Evolutionary conservation across 148 eudicot species (phyloP), one percentile per base, ranked within the genome.

Genomic region (Diospyros lotus): DNA sequence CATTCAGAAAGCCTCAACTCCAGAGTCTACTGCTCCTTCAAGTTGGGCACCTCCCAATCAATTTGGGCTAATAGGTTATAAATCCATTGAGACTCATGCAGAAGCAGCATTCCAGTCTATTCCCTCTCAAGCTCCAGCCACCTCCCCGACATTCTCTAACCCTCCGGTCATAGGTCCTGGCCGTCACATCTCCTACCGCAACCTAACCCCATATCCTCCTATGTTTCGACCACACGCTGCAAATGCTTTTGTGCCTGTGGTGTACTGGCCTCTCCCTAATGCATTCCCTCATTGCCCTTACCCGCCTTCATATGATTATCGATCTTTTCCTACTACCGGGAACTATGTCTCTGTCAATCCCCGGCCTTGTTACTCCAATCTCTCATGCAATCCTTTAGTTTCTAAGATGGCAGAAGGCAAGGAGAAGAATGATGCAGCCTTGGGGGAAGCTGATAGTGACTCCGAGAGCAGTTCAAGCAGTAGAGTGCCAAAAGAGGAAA

Each of bases 201-300:
- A 67, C 50, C 82, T 74, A 52, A 15, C 79, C 41, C 13, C 73
- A 58, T 75, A 72, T 64, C 54, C 82, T 14, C 28, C 28, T 28
- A 69, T 75, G 68, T 48, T 71, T 58, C 62, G 75, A 65, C 75
- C 79, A 70, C 63, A 60, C n/a, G 76, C 75, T 42, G 54, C 54
- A 39, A 80, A 69, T 69, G 75, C 79, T 48, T 70, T 75, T 50
- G 17, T 72, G 55, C 82, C 78, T 17, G 1, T 71, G 63, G 42
- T 75, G 70, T 75, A 75, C 60, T 79, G 81, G 85, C 79, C 82
- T 58, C 55, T 73, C 43, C 74, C 74, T 46, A 78, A 54, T 78
- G 76, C 74, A 54, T 75, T 67, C 56, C 68, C 82, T 79, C 46
- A 79, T 10, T 79, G 48, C 28, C 68, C 74, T 72, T 61, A 68